phyloP scores from a whole-genome alignment of 2,329 filamentous ascomycete species.

The Macroventuria anomochaeta region DNA sequence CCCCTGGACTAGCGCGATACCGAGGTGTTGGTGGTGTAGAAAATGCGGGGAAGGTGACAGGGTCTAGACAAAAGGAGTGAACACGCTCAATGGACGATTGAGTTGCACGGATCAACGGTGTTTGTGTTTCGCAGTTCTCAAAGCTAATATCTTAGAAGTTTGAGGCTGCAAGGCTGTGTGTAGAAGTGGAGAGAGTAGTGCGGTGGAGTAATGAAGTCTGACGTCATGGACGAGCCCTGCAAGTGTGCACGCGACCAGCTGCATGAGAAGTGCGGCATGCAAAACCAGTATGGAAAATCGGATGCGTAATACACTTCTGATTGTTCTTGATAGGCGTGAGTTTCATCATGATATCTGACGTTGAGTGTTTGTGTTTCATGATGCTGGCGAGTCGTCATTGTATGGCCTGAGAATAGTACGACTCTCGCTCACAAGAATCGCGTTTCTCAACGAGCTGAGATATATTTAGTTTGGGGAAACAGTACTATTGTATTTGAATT shows the following conservation, averaged over 20 bases:
- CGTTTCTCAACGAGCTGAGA: too few species aligned
- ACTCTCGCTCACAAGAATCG: too few species aligned
- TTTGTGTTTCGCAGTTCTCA: background rate
- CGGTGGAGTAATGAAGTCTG: background rate
- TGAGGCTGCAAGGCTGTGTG: background rate
- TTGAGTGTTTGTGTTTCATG: too few species aligned
- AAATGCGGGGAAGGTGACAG: constrained; percentile 19
- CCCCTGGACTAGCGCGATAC: background rate
- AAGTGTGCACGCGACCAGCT: constrained; percentile 9
- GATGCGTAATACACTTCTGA: too few species aligned
- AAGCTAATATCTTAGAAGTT: background rate
- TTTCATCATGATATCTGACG: too few species aligned
- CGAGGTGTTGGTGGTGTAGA: background rate
- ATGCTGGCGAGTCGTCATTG: too few species aligned
- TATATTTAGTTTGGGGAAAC: too few species aligned
- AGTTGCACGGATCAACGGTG: background rate
- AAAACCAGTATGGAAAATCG: too few species aligned
- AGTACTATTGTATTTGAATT: too few species aligned
- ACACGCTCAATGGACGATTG: background rate
- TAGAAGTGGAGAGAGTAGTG: background rate
- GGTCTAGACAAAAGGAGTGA: background rate
- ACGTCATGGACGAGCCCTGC: constrained; percentile 3
- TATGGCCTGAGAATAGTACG: too few species aligned
- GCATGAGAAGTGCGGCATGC: background rate
- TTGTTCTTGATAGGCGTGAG: too few species aligned